Evolutionary conservation across 2,329 filamentous ascomycete species (phyloP).

Genomic region (Paecilomyces fulvus): DNA sequence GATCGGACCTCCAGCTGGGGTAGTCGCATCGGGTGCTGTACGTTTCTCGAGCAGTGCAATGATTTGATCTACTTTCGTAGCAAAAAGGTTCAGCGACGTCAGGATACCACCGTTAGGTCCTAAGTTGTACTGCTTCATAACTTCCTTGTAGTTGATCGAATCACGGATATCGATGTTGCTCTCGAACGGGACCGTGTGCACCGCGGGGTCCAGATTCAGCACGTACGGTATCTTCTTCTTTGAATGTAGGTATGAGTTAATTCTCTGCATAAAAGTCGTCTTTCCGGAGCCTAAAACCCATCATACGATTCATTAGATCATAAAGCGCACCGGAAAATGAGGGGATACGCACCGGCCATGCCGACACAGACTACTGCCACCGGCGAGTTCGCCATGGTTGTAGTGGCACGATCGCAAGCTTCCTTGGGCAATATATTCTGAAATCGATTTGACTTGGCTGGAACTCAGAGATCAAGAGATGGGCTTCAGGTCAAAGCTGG

Average conservation of each 20-base stretch:
- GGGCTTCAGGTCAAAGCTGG: not conserved
- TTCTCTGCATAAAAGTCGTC: constrained; percentile 99
- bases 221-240: constrained; percentile 81
- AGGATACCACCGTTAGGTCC: constrained; percentile 95
- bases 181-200: constrained; percentile 87
- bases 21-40: constrained; percentile 49
- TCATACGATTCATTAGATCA: not conserved
- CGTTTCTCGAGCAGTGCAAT: constrained; percentile 84
- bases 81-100: constrained; percentile 91
- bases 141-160: constrained; percentile 98
- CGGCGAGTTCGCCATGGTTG: constrained; percentile 47
- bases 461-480: not conserved
- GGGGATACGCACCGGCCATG: constrained; percentile 66
- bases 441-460: not conserved
- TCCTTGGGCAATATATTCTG: not conserved
- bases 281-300: constrained; percentile 73
- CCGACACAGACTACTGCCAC: constrained; percentile 87
- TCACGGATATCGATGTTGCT: constrained; percentile 98
- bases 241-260: constrained; percentile 84
- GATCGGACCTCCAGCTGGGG: constrained; percentile 47
- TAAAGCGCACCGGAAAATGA: constrained; percentile 1
- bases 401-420: not conserved
- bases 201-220: constrained; percentile 92
- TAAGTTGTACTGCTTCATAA: constrained; percentile 98
- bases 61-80: constrained; percentile 96